A percentile compares a stretch with the other conserved stretches of the same genome.
phyloP scores from a whole-genome alignment of 768 basidiomycete genomes.

The Phlebiopsis flavidoalba region DNA sequence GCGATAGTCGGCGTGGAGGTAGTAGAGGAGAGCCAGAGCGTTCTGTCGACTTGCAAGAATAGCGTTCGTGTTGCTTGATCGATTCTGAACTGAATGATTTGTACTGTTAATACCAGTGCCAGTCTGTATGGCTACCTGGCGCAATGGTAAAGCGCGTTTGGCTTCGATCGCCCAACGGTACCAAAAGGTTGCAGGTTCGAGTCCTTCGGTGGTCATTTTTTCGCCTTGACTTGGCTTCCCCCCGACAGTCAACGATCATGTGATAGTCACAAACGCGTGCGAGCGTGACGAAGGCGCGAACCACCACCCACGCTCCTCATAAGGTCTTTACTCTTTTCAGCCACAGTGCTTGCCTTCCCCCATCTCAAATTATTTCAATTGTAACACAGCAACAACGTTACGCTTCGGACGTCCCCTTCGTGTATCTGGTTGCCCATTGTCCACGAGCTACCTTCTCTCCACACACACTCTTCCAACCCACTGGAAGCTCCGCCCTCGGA shows the following conservation, averaged over 20 bases:
- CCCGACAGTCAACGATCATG: neutral
- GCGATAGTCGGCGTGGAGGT: too few relatives aligned
- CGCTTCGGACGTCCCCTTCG: too few relatives aligned
- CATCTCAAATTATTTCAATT: neutral
- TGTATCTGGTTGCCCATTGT: neutral
- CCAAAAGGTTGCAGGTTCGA: slow-evolving; percentile 97
- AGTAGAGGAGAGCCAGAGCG: too few relatives aligned
- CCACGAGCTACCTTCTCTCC: slow-evolving; percentile 35
- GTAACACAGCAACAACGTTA: too few relatives aligned
- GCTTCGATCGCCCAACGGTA: slow-evolving; percentile 63
- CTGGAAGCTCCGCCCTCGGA: slow-evolving; percentile 65
- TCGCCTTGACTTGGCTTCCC: neutral
- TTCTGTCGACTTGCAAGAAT: too few relatives aligned
- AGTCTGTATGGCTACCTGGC: slow-evolving; percentile 58
- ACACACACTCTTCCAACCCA: slow-evolving; percentile 74
- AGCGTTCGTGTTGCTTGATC: too few relatives aligned
- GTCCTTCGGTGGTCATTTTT: slow-evolving; percentile 73
- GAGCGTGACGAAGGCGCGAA: neutral
- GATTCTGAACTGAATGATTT: too few relatives aligned
- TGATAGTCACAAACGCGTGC: neutral
- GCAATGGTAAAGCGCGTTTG: slow-evolving; percentile 96
- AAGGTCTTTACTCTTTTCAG: neutral
- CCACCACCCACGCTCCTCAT: neutral
- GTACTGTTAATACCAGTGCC: too few relatives aligned
- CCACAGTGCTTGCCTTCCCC: neutral